Percentiles rank a stretch among this genome's conserved stretches.
Evolutionary conservation across 495 filamentous ascomycete species (phyloP).

Genomic region (Thermothielavioides terrestris): DNA sequence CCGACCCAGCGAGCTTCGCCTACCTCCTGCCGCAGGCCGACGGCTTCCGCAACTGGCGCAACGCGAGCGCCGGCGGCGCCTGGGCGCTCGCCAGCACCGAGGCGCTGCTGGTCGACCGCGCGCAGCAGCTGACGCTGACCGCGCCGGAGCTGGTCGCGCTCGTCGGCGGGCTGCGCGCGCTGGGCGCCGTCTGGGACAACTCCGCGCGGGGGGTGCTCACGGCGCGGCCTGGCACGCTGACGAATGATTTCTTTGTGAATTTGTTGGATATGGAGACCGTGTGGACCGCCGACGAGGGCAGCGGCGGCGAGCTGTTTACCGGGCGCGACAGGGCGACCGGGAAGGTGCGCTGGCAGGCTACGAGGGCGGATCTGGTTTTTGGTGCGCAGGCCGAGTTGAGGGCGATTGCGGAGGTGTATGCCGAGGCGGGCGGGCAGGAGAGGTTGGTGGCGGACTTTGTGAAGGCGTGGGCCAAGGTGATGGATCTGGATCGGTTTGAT

Average conservation of each 20-base stretch:
- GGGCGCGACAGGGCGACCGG: constrained; percentile 58
- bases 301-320: constrained; percentile 49
- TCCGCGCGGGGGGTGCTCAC: constrained; percentile 56
- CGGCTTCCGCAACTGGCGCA: constrained; percentile 74
- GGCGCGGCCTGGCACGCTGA: constrained; percentile 51
- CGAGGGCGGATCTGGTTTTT: constrained; percentile 60
- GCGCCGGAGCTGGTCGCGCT: constrained; percentile 62
- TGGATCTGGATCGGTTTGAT: constrained; percentile 62
- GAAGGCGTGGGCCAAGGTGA: constrained; percentile 60
- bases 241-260: constrained; percentile 71
- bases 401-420: constrained; percentile 60
- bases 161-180: constrained; percentile 55
- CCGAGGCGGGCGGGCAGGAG: constrained; percentile 40
- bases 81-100: constrained; percentile 50
- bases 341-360: constrained; percentile 56
- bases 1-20: constrained; percentile 51
- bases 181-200: constrained; percentile 59
- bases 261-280: constrained; percentile 55
- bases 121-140: constrained; percentile 56
- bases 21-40: constrained; percentile 55
- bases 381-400: constrained; percentile 63
- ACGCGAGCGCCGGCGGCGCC: constrained; percentile 49
- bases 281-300: constrained; percentile 51
- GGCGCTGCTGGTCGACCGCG: constrained; percentile 58
- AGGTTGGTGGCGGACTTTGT: constrained; percentile 65